Evolutionary conservation across 2,329 filamentous ascomycete species (phyloP).

Genomic region (Dactylellina cionopaga): DNA sequence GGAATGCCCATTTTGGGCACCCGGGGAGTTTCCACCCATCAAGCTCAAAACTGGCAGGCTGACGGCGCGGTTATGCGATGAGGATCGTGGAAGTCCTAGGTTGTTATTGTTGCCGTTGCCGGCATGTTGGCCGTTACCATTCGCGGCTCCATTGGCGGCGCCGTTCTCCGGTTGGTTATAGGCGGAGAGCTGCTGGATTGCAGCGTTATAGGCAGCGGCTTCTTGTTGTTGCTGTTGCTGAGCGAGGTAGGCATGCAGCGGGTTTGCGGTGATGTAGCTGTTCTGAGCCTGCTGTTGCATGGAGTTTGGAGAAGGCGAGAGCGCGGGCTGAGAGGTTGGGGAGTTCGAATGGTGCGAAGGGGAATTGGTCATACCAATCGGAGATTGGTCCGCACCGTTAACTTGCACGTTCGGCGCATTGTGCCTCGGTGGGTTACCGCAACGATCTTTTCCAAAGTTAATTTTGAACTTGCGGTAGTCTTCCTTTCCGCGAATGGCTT

Average conservation of each 20-base stretch:
- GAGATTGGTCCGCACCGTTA: slow-evolving; percentile 58
- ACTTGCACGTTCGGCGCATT: slow-evolving; percentile 54
- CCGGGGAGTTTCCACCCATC: slow-evolving; percentile 68
- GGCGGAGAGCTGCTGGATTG: slow-evolving; percentile 79
- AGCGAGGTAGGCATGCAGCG: slow-evolving; percentile 61
- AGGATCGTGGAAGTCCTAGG: slow-evolving; percentile 64
- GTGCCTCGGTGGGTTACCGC: slow-evolving; percentile 94
- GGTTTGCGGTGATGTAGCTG: slow-evolving; percentile 56
- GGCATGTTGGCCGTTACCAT: slow-evolving; percentile 60
- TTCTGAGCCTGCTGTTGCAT: slow-evolving; percentile 54
- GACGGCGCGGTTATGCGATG: slow-evolving; percentile 78
- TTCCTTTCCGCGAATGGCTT: slow-evolving; percentile 90
- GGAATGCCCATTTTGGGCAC: slow-evolving; percentile 66
- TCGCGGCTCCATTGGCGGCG: slow-evolving; percentile 51
- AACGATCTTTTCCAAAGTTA: slow-evolving; percentile 98
- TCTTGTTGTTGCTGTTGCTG: slow-evolving; percentile 78
- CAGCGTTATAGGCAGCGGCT: slow-evolving; percentile 78
- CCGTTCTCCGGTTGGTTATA: slow-evolving; percentile 65
- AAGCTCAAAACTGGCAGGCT: slow-evolving; percentile 80
- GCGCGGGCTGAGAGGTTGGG: slow-evolving; percentile 39
- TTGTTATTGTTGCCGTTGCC: slow-evolving; percentile 57
- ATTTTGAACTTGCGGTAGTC: slow-evolving; percentile 99
- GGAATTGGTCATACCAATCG: slow-evolving; percentile 54
- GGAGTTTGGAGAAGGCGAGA: slow-evolving; percentile 54
- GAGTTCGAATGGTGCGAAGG: slow-evolving; percentile 49